phyloP scores from a whole-genome alignment of 441 rosid genomes.

The Monsonia emarginata region DNA sequence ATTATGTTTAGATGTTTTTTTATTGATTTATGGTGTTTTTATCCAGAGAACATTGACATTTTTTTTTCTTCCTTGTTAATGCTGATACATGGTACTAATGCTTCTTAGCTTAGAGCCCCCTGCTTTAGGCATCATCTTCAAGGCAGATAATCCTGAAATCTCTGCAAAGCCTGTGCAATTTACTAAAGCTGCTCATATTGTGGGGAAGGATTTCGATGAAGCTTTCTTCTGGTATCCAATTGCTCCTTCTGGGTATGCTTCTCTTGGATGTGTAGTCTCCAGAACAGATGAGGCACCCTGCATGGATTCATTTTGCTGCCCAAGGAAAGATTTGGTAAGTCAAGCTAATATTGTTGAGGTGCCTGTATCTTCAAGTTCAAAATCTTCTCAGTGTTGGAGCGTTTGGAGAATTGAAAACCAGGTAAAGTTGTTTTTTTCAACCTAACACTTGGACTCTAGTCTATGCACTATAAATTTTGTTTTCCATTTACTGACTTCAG shows the following conservation, averaged over 20 bases:
- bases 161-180: constrained; percentile 90
- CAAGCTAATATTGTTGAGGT: constrained; percentile 68
- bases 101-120: constrained; percentile 83
- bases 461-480: not conserved
- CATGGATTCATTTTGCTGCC: constrained; percentile 69
- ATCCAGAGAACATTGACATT: not conserved
- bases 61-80: not conserved
- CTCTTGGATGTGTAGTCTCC: constrained; percentile 85
- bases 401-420: constrained; percentile 97
- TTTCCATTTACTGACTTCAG: not conserved
- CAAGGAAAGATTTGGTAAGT: constrained; percentile 84
- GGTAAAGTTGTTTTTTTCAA: constrained; percentile 36
- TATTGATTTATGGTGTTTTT: constrained; percentile 2
- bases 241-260: constrained; percentile 93
- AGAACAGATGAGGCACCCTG: constrained; percentile 67
- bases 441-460: constrained; percentile 7
- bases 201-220: constrained; percentile 82
- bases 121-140: constrained; percentile 69
- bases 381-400: constrained; percentile 84
- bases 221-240: constrained; percentile 93
- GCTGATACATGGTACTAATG: not conserved
- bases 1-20: constrained; percentile 12
- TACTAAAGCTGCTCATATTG: constrained; percentile 75
- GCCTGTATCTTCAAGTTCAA: constrained; percentile 69
- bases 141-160: constrained; percentile 61